Evolutionary conservation across 2,329 filamentous ascomycete genomes (phyloP).

Genomic region (Fusarium illudens): DNA sequence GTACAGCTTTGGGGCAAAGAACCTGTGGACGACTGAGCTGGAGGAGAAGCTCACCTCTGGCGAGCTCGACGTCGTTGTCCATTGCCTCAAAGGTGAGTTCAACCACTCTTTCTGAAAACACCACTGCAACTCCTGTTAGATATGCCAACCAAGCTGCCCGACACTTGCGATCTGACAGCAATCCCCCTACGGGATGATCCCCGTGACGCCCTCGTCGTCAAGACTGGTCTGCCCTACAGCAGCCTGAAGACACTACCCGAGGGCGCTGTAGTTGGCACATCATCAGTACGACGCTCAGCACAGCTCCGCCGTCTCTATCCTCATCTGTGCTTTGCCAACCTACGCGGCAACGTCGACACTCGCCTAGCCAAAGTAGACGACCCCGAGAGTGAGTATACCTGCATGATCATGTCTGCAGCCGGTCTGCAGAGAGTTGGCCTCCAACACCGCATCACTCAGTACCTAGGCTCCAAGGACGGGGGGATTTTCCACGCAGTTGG

Average conservation of each 20-base stretch:
- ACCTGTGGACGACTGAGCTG: background rate
- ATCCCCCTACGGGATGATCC: background rate
- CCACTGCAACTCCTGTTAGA: background rate
- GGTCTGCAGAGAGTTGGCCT: background rate
- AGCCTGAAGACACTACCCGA: background rate
- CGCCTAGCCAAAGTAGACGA: background rate
- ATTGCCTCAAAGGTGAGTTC: background rate
- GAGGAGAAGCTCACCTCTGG: background rate
- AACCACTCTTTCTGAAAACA: accelerated
- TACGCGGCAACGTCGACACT: background rate
- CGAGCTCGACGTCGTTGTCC: background rate
- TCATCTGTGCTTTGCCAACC: background rate
- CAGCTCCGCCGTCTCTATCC: background rate
- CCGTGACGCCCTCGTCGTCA: background rate
- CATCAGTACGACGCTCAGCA: background rate
- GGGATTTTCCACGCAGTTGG: background rate
- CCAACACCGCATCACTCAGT: background rate
- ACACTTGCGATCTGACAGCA: background rate
- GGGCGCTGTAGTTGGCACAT: background rate
- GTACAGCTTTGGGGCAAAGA: background rate
- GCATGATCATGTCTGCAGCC: background rate
- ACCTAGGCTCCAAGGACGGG: background rate
- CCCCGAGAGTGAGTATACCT: background rate
- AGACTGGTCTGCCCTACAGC: background rate
- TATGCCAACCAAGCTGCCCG: background rate